Conservation (phyloP, 148 eudicot genomes). For the Rhododendron kiyosumense region DNA sequence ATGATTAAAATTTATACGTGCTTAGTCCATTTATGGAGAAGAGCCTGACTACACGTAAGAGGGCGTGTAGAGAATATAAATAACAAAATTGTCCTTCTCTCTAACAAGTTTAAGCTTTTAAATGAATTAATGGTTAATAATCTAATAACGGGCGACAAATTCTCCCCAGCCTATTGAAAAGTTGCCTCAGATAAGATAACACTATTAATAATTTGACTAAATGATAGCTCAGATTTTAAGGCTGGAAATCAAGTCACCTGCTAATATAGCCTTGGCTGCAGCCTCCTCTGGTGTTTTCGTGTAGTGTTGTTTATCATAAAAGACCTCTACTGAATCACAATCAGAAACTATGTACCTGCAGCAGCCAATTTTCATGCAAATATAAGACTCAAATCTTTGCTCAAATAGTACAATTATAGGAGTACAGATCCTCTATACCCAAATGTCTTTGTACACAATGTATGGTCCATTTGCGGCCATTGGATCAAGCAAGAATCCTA, state of each 20-base stretch:
- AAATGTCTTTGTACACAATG: neutral
- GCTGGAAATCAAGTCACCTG: slow-evolving; percentile 27
- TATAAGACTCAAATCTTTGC: neutral
- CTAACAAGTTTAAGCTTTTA: no score
- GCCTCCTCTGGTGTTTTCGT: slow-evolving; percentile 65
- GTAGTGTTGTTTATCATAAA: slow-evolving; percentile 43
- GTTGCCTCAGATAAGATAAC: neutral
- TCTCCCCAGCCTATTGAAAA: neutral
- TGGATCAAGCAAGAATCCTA: no score
- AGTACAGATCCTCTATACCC: neutral
- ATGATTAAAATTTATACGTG: no score
- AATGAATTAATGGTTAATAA: no score
- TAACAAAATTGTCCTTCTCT: no score
- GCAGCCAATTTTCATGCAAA: neutral
- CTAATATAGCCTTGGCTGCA: slow-evolving; percentile 54
- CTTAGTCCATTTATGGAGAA: no score
- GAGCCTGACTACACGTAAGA: no score
- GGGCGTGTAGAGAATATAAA: no score
- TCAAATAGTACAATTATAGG: neutral
- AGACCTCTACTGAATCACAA: slow-evolving; percentile 56
- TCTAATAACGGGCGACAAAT: neutral
- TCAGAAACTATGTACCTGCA: slow-evolving; percentile 64
- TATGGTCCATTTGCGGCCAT: no score
- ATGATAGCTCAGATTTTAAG: neutral
- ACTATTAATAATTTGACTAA: neutral